Evolutionary conservation across 306 rosid genomes (phyloP), one percentile per base, ranked within the genome.

Genomic region (Ziziphus jujuba): DNA sequence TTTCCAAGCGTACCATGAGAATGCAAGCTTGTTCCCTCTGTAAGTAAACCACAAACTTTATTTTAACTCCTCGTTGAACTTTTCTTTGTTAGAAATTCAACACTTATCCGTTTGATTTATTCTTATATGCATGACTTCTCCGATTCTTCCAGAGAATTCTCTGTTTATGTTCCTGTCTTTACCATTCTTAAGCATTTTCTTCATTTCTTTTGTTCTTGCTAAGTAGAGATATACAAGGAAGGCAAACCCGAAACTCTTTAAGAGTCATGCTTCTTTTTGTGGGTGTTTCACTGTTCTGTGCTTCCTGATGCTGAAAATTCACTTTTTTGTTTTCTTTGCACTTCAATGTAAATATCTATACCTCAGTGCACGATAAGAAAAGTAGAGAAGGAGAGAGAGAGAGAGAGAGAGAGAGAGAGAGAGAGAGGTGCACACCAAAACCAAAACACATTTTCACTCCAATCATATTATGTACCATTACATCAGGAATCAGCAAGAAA

Each of bases 401-500:
- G 75, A 52, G 79, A 80, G 74, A 44, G 44, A 69, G 71, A n/a
- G n/a, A 56, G 63, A 56, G 71, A 54, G 70, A 70, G 75, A 52
- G 79, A 80, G 74, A 44, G 44, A 69, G 71, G 73, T 82, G 87
- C 92, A 95, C 91, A 80, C 97, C 87, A 87, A 95, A 87, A 77
- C 87, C 86, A 87, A 83, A 85, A 84, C 80, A 83, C 79, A 87
- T 65, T 86, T 77, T 75, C 92, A 89, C 89, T 85, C 89, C 77
- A 80, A 88, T 73, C 80, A 85, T 83, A 79, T 69, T 75, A 82
- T 56, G 92, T 81, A 75, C 80, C 84, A 80, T 75, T 88, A 88
- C 97, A 90, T 80, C 87, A 77, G 83, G 79, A 86, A 78, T 67
- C 86, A 61, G 66, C 71, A 45, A 69, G 22, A 49, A 58, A 58